Conservation (phyloP, 2,329 filamentous ascomycete genomes). For the Nannizzia gypsea region DNA sequence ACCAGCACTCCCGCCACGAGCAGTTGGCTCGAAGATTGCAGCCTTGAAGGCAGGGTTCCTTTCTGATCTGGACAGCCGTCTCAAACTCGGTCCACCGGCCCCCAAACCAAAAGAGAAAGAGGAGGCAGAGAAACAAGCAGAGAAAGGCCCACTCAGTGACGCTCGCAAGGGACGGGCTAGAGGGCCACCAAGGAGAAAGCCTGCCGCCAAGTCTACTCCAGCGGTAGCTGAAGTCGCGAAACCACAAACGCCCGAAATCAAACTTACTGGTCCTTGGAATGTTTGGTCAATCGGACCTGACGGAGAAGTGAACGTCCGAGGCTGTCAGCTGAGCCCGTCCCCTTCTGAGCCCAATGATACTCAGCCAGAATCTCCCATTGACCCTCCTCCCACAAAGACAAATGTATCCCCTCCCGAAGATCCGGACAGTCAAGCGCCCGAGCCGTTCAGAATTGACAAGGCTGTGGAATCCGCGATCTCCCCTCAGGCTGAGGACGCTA, state of each 20-base stretch:
- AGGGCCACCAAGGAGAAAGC: slow-evolving; percentile 68
- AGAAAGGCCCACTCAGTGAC: slow-evolving; percentile 72
- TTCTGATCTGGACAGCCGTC: slow-evolving; percentile 79
- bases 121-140: slow-evolving; percentile 45
- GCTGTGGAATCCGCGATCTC: neutral
- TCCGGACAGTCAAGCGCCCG: neutral
- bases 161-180: slow-evolving; percentile 82
- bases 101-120: slow-evolving; percentile 61
- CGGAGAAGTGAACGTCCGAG: neutral
- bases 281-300: slow-evolving; percentile 29
- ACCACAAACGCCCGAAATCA: slow-evolving; percentile 22
- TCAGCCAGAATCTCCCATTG: neutral
- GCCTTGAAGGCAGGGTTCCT: slow-evolving; percentile 85
- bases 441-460: neutral
- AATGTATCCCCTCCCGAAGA: neutral
- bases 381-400: neutral
- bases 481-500: neutral
- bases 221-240: slow-evolving; percentile 15
- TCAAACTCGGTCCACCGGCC: slow-evolving; percentile 71
- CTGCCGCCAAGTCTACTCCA: slow-evolving; percentile 38
- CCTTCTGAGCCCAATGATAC: neutral
- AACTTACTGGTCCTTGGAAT: slow-evolving; percentile 30
- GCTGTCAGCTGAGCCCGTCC: neutral
- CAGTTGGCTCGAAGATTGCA: slow-evolving; percentile 75
- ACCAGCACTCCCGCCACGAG: slow-evolving; percentile 67